These are phyloP conservation scores for Lichtheimia ramosa DNA, from an alignment of 371 early-diverging fungal genomes.

Conservation along the genomic window DNA sequence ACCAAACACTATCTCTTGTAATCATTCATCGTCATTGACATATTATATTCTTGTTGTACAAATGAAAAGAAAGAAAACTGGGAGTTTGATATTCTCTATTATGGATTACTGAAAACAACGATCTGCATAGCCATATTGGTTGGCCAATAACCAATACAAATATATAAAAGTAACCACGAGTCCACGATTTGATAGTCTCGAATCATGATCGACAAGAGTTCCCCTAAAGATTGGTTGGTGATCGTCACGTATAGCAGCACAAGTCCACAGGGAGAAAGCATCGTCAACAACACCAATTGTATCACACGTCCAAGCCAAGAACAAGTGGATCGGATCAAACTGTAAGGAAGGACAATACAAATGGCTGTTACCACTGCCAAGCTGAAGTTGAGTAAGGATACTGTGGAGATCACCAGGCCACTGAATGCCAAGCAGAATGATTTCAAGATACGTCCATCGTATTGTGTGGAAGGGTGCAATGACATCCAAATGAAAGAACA, in stretches of 20 bases:
- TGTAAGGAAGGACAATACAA: conserved; percentile 65
- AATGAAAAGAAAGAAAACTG: neutral
- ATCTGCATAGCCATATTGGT: conserved; percentile 59
- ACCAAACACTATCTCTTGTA: neutral
- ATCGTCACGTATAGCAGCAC: conserved; percentile 23
- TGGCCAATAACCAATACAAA: conserved; percentile 69
- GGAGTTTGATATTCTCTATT: conserved; percentile 2
- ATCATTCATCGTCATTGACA: neutral
- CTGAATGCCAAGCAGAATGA: conserved; percentile 67
- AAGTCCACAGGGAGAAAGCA: conserved; percentile 58
- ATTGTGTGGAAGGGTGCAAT: neutral
- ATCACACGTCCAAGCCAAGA: conserved; percentile 18
- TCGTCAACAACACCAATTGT: conserved; percentile 39
- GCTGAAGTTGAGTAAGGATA: conserved; percentile 84
- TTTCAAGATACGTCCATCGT: conserved; percentile 63
- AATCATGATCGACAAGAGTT: conserved; percentile 36
- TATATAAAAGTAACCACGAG: conserved; percentile 62
- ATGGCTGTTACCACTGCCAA: conserved; percentile 75
- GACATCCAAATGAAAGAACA: conserved; percentile 19
- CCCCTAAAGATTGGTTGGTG: conserved; percentile 22
- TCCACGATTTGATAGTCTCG: conserved; percentile 61
- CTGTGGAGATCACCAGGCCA: conserved; percentile 70
- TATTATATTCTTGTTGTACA: neutral
- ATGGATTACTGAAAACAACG: conserved; percentile 29
- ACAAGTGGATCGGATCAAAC: conserved; percentile 50